phyloP scores from a whole-genome alignment of 352 stramenopile species.

The Pythium pectinolyticum region DNA sequence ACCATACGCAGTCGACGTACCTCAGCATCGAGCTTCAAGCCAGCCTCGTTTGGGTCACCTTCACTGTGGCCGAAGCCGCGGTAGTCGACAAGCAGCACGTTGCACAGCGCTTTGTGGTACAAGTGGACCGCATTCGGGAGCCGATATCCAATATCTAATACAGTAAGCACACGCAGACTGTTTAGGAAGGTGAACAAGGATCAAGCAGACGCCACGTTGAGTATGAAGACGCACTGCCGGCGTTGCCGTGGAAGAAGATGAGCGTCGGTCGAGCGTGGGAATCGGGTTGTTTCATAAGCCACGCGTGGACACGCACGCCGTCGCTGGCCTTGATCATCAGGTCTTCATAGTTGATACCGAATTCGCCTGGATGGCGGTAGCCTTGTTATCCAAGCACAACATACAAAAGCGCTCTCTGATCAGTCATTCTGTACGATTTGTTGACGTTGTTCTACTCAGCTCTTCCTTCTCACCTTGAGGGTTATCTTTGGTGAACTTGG shows the following conservation, averaged over 20 bases:
- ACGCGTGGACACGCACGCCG: slow-evolving; percentile 88
- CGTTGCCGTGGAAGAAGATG: slow-evolving; percentile 96
- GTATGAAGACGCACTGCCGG: slow-evolving; percentile 66
- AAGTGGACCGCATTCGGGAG: slow-evolving; percentile 92
- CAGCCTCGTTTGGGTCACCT: slow-evolving; percentile 81
- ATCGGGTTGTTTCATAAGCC: slow-evolving; percentile 89
- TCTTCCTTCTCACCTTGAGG: slow-evolving; percentile 42
- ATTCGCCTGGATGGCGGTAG: slow-evolving; percentile 87
- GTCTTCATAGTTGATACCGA: slow-evolving; percentile 89
- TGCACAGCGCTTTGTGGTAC: slow-evolving; percentile 82
- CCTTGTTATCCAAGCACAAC: slow-evolving; percentile 33
- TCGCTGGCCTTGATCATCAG: slow-evolving; percentile 85
- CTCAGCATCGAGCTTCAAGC: slow-evolving; percentile 91
- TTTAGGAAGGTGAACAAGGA: too few relatives aligned
- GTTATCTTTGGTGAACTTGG: slow-evolving; percentile 84
- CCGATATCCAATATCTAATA: slow-evolving; percentile 90
- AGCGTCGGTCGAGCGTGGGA: slow-evolving; percentile 71
- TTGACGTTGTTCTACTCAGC: too few relatives aligned
- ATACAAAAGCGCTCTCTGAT: too few relatives aligned
- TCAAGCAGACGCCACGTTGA: too few relatives aligned
- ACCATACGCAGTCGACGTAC: slow-evolving; percentile 30
- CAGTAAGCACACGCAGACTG: neutral
- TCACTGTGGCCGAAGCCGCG: slow-evolving; percentile 92
- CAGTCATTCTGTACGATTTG: too few relatives aligned
- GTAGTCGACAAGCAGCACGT: slow-evolving; percentile 95